Conservation (phyloP, 1,139 yeast species). For the Taphrina flavorubra region DNA sequence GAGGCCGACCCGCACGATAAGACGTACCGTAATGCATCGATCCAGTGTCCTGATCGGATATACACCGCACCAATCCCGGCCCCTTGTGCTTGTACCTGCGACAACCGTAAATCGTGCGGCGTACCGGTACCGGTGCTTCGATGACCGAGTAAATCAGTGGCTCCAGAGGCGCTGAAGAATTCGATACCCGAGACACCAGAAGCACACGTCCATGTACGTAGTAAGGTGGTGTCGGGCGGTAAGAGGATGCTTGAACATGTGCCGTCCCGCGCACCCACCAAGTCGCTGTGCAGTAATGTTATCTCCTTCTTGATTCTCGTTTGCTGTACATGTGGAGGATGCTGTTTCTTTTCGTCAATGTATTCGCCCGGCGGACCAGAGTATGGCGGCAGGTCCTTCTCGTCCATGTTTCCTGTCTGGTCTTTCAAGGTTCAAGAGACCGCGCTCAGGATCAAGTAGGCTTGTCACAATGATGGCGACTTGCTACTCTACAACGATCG, state of each 20-base stretch:
- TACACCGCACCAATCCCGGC: background rate
- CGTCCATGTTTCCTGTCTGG: no score
- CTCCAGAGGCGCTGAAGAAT: background rate
- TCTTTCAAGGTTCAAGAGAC: no score
- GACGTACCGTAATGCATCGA: conserved; percentile 11
- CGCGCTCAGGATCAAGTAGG: no score
- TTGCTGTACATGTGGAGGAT: no score
- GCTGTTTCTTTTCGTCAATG: no score
- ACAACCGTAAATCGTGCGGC: background rate
- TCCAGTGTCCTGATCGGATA: conserved; percentile 18
- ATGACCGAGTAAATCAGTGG: conserved; percentile 11
- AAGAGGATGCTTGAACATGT: background rate
- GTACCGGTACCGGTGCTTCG: background rate
- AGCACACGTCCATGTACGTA: conserved; percentile 6
- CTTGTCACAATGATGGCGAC: no score
- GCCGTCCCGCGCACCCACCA: conserved; percentile 3
- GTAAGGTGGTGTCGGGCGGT: conserved; percentile 7
- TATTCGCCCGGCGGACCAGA: background rate
- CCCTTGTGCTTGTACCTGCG: background rate
- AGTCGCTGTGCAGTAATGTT: conserved; percentile 4
- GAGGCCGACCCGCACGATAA: background rate
- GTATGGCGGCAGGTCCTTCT: conserved; percentile 15
- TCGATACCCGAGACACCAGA: conserved; percentile 11
- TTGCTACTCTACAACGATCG: no score
- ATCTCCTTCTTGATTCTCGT: conserved; percentile 7